Base-by-base conservation (phyloP, 2,329 filamentous ascomycete genomes). In the Acarospora socialis region DNA sequence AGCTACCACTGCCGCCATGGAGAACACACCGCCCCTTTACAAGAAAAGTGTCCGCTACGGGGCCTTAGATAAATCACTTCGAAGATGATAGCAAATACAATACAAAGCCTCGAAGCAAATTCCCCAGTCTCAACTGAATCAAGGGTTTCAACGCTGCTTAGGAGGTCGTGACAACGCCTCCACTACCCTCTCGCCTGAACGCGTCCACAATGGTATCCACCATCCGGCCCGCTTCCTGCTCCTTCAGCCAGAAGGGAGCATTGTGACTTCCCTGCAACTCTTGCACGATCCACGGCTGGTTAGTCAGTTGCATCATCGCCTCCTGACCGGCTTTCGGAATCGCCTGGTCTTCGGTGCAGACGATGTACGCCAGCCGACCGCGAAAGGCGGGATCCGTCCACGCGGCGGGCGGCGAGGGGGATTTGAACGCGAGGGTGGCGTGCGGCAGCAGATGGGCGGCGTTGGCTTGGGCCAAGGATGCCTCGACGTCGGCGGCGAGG, bases 321-420 rank as follows among this genome's bases (percentile, higher is more conserved):
- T 41, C 38, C 30, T 50, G 47, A 5, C 39, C 44, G 22, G 33
- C 40, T 12, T 41, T 41, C 1, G 46, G 40, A 7, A 49, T 38
- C 2, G 47, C 46, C 5, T 24, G 28, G 20, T 50, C 46, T 1
- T 36, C 17, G 2, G 36, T 35, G 4, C 44, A 45, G 4, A 47
- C 40, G n/a, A 50, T 42, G 26, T 37, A 50, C 2, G 43, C 46
- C 16, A 40, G 24, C 6, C 43, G 36, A 2, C 44, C 40, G 6
- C 22, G 15, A 20, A 37, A 48, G 0, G 23, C 33, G 7, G 30
- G 14, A 7, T 52, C 48, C 5, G 38, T 36, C 47, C 49, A 52
- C 1, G 46, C 49, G 5, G 44, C 38, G 23, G 36, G 26, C 2
- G 46, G 46, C 21, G 46, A 39, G 0, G 42, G 33, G 1, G 46